Conservation (phyloP, 345 rosid genomes). For the Euclidium syriacum region DNA sequence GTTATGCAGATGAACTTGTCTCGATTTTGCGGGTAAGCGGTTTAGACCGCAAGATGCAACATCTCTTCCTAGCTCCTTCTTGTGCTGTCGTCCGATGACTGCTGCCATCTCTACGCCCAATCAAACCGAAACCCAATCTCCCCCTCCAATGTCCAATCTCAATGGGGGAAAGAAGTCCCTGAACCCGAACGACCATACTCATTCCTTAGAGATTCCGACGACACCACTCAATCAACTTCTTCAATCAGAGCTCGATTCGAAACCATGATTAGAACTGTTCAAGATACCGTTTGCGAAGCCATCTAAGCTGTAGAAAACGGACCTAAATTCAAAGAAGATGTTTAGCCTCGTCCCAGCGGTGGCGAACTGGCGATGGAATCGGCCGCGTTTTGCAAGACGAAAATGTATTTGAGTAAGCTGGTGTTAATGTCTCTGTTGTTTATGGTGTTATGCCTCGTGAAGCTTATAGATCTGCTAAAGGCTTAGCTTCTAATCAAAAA, state of each 20-base stretch:
- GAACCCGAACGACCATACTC: slow-evolving; percentile 67
- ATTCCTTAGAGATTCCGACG: slow-evolving; percentile 66
- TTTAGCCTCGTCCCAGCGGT: slow-evolving; percentile 95
- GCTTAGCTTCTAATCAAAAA: slow-evolving; percentile 56
- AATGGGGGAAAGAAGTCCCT: slow-evolving; percentile 56
- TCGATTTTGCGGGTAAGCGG: too few relatives aligned
- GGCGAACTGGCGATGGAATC: slow-evolving; percentile 99
- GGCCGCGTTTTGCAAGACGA: slow-evolving; percentile 92
- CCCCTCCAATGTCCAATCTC: slow-evolving; percentile 42
- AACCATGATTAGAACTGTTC: slow-evolving; percentile 79
- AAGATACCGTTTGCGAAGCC: slow-evolving; percentile 72
- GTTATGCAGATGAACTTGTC: too few relatives aligned
- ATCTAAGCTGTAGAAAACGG: slow-evolving; percentile 60
- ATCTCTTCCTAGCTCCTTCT: too few relatives aligned
- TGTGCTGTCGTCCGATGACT: too few relatives aligned
- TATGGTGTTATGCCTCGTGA: slow-evolving; percentile 99
- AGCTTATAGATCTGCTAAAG: slow-evolving; percentile 93
- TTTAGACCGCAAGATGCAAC: too few relatives aligned
- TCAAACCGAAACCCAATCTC: slow-evolving; percentile 17
- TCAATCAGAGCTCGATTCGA: slow-evolving; percentile 74
- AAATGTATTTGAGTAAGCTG: slow-evolving; percentile 92
- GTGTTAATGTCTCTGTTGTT: slow-evolving; percentile 92
- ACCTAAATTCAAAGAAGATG: slow-evolving; percentile 87
- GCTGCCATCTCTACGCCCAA: too few relatives aligned
- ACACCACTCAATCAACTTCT: slow-evolving; percentile 26